A percentile compares a stretch with the other conserved stretches of the same genome.
Conservation (phyloP, 2,329 filamentous ascomycete genomes). For the Epichloe sibirici region DNA sequence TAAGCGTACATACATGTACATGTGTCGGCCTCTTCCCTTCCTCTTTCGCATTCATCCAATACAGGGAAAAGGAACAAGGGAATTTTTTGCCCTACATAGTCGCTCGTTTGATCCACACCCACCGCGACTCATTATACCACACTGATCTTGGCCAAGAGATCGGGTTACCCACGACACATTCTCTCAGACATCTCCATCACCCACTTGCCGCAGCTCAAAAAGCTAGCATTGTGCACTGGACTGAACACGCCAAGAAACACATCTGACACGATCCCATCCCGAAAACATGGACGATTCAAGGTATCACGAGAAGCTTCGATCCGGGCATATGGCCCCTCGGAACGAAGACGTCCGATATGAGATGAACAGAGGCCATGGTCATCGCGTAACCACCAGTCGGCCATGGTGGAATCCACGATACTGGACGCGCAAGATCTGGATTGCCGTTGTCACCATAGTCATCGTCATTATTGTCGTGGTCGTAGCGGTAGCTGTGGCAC, state of each 20-base stretch:
- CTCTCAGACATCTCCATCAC: neutral
- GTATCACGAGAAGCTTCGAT: slow-evolving; percentile 9
- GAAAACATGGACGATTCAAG: neutral
- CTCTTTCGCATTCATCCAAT: neutral
- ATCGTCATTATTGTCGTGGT: slow-evolving; percentile 36
- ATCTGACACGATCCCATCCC: neutral
- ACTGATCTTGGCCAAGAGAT: neutral
- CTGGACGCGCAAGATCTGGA: slow-evolving; percentile 42
- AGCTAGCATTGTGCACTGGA: too few species aligned
- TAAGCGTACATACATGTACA: too few species aligned
- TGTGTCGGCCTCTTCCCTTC: neutral
- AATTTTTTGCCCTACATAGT: neutral
- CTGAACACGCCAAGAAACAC: neutral
- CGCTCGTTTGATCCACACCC: neutral
- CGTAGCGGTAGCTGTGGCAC: slow-evolving; percentile 31
- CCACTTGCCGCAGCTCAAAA: neutral
- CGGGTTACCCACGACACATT: neutral
- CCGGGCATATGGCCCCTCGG: slow-evolving; percentile 13
- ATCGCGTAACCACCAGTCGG: slow-evolving; percentile 14
- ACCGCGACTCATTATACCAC: neutral
- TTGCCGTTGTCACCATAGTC: slow-evolving; percentile 25
- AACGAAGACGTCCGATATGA: slow-evolving; percentile 18
- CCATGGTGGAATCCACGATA: slow-evolving; percentile 35
- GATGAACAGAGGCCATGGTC: slow-evolving; percentile 9
- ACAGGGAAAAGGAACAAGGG: neutral